Conservation (phyloP, 2,329 filamentous ascomycete genomes). For the Penicillium sclerotigenum region DNA sequence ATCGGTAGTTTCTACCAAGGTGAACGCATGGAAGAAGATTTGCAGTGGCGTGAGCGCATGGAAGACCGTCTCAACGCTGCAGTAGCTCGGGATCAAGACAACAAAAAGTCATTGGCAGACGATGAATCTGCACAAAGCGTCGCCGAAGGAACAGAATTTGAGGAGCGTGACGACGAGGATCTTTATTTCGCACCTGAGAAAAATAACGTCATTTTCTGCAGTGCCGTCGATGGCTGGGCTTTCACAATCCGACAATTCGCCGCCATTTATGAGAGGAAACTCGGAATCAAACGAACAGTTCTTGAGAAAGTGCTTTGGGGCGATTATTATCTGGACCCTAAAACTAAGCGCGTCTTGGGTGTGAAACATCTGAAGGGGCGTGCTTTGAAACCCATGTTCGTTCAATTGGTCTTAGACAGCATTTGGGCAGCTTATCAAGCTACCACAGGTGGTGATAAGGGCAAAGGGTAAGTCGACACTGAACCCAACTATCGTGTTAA, state of each 20-base stretch:
- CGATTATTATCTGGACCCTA: conserved; percentile 92
- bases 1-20: conserved; percentile 97
- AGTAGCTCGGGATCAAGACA: conserved; percentile 58
- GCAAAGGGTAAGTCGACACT: conserved; percentile 65
- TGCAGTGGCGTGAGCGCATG: conserved; percentile 91
- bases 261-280: conserved; percentile 88
- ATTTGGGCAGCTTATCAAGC: conserved; percentile 96
- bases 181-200: conserved; percentile 97
- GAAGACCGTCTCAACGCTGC: conserved; percentile 78
- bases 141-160: conserved; percentile 60
- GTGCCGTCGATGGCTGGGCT: conserved; percentile 97
- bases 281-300: conserved; percentile 83
- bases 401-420: conserved; percentile 90
- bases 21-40: conserved; percentile 96
- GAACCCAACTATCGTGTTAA: conserved; percentile 3
- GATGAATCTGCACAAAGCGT: conserved; percentile 51
- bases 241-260: conserved; percentile 96
- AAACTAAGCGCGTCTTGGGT: conserved; percentile 88
- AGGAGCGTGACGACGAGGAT: conserved; percentile 92
- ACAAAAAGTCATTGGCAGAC: conserved; percentile 36
- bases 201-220: conserved; percentile 98
- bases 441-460: conserved; percentile 75
- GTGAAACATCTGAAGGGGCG: conserved; percentile 91
- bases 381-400: conserved; percentile 92
- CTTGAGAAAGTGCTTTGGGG: conserved; percentile 97